A percentile compares a stretch with the other conserved stretches of the same genome.
phyloP scores from a whole-genome alignment of 331 rosid species.

The Ulmus americana region DNA sequence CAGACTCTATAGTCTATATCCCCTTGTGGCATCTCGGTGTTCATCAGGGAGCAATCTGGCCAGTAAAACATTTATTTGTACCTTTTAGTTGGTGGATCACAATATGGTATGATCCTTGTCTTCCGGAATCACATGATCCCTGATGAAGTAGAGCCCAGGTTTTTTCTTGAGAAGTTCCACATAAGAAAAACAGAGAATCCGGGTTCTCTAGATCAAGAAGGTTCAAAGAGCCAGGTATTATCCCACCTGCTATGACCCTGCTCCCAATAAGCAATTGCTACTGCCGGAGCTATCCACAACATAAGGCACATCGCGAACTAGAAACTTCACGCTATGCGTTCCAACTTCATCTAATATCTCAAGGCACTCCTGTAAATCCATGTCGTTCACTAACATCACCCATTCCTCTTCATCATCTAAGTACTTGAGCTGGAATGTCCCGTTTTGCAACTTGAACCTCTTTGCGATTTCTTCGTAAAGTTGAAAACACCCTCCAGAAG shows the following conservation, averaged over 20 bases:
- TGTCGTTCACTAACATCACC: conserved; percentile 68
- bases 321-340: conserved; percentile 44
- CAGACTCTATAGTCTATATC: no score
- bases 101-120: neutral
- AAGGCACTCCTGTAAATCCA: conserved; percentile 68
- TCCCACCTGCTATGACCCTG: conserved; percentile 31
- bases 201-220: neutral
- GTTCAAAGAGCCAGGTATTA: neutral
- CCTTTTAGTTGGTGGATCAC: no score
- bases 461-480: conserved; percentile 66
- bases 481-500: conserved; percentile 43
- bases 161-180: neutral
- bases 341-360: conserved; percentile 62
- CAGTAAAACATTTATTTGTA: no score
- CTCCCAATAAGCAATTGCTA: conserved; percentile 44
- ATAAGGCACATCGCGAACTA: conserved; percentile 51
- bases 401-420: conserved; percentile 82
- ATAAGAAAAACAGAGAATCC: conserved; percentile 9
- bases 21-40: no score
- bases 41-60: no score
- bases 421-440: conserved; percentile 67
- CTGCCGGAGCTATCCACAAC: conserved; percentile 52
- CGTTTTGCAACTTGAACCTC: conserved; percentile 59
- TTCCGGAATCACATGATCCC: neutral
- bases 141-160: conserved; percentile 11